Conservation (phyloP, 768 basidiomycete genomes). For the Kwoniella sp. region DNA sequence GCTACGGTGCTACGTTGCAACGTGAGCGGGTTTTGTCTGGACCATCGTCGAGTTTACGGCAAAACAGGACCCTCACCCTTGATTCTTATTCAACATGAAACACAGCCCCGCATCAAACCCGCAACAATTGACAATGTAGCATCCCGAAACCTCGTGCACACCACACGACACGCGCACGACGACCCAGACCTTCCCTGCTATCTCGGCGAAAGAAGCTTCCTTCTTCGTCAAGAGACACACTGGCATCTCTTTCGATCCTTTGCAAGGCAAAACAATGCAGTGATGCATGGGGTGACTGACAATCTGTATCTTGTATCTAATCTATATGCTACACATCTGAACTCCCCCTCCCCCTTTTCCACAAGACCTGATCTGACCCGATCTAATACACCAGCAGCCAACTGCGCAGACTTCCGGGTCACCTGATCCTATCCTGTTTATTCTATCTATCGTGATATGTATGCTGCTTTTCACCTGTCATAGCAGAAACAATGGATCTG, state of each 20-base stretch:
- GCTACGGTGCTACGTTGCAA: too few relatives aligned
- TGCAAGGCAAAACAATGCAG: background rate
- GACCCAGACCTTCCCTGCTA: too few relatives aligned
- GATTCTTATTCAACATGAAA: conserved; percentile 9
- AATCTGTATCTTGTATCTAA: background rate
- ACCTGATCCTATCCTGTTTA: background rate
- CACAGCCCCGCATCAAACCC: conserved; percentile 7
- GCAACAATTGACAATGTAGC: background rate
- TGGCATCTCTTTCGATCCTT: background rate
- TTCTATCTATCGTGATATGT: background rate
- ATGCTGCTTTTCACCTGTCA: conserved; percentile 9
- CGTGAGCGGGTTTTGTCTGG: background rate
- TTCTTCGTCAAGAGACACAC: too few relatives aligned
- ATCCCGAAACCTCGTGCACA: background rate
- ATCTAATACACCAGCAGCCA: background rate
- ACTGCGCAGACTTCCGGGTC: background rate
- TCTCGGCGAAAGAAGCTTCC: too few relatives aligned
- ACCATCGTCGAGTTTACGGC: background rate
- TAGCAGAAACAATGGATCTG: too few relatives aligned
- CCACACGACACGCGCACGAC: too few relatives aligned
- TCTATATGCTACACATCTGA: conserved; percentile 17
- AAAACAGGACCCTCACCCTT: background rate
- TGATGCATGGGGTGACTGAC: too few relatives aligned
- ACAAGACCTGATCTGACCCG: too few relatives aligned
- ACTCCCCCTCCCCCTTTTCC: too few relatives aligned